Conservation (phyloP, 352 stramenopile genomes). For the Phytophthora citrophthora region DNA sequence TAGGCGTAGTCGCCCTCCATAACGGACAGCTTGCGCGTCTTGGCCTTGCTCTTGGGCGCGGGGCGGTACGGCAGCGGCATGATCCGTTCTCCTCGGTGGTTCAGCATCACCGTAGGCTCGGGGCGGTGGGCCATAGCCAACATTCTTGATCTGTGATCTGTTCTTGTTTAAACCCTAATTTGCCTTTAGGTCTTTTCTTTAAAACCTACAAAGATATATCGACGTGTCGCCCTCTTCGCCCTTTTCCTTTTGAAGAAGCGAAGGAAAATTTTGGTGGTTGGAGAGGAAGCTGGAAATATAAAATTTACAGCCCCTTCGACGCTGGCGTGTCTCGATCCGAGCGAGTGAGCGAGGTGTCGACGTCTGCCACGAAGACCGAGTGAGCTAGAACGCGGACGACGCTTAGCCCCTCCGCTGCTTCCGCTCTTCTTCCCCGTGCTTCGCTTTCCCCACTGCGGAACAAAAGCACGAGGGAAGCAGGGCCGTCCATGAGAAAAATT, state of each 20-base stretch:
- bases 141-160: conserved; percentile 22
- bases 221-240: conserved; percentile 22
- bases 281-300: conserved; percentile 5
- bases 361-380: conserved; percentile 9
- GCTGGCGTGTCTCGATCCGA: conserved; percentile 19
- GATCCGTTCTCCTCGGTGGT: conserved; percentile 49
- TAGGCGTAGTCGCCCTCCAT: conserved; percentile 38
- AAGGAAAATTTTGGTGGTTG: conserved; percentile 8
- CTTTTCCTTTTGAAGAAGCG: conserved; percentile 48
- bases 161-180: neutral
- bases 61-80: conserved; percentile 32
- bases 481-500: conserved; percentile 24
- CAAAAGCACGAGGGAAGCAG: conserved; percentile 2
- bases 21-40: conserved; percentile 47
- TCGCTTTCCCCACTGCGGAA: conserved; percentile 41
- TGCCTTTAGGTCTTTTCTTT: no score
- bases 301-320: conserved; percentile 27
- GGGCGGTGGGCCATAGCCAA: conserved; percentile 26
- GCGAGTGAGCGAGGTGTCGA: conserved; percentile 26
- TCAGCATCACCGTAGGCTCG: conserved; percentile 36
- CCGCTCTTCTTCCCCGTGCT: conserved; percentile 30
- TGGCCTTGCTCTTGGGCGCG: conserved; percentile 26
- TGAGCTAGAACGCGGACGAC: conserved; percentile 3
- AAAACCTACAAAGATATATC: conserved; percentile 5
- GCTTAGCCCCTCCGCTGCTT: conserved; percentile 11